Evolutionary conservation across 2,329 filamentous ascomycete species (phyloP).

Genomic region (Elsinoe batatas): DNA sequence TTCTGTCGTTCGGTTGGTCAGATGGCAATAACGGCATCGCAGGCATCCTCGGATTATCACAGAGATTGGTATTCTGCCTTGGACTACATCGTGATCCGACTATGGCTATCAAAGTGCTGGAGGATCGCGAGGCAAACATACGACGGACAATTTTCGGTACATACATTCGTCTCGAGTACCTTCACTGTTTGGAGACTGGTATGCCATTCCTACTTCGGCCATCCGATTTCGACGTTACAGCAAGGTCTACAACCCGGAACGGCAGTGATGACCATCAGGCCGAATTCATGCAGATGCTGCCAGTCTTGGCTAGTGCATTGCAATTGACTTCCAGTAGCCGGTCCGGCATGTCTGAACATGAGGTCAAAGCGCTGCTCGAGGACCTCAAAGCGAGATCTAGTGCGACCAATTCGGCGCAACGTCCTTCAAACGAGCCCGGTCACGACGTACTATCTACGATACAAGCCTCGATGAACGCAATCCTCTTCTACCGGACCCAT

Average conservation of each 20-base stretch:
- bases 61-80: background rate
- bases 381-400: background rate
- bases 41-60: background rate
- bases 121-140: background rate
- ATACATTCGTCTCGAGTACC: background rate
- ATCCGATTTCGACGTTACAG: background rate
- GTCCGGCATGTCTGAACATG: background rate
- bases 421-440: background rate
- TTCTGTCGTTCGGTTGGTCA: background rate
- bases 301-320: background rate
- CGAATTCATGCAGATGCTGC: slow-evolving; percentile 8
- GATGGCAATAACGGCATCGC: slow-evolving; percentile 6
- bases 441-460: background rate
- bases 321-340: background rate
- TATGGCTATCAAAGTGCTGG: background rate
- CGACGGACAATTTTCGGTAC: slow-evolving; percentile 6
- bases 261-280: background rate
- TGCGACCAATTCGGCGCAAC: background rate
- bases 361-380: background rate
- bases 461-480: background rate
- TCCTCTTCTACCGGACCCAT: background rate
- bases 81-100: slow-evolving; percentile 2
- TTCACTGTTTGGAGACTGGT: background rate
- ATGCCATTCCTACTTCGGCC: slow-evolving; percentile 4
- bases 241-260: background rate